Percentiles rank a stretch among this genome's conserved stretches.
Conservation (phyloP, 306 rosid genomes). For the Castanopsis chinensis region DNA sequence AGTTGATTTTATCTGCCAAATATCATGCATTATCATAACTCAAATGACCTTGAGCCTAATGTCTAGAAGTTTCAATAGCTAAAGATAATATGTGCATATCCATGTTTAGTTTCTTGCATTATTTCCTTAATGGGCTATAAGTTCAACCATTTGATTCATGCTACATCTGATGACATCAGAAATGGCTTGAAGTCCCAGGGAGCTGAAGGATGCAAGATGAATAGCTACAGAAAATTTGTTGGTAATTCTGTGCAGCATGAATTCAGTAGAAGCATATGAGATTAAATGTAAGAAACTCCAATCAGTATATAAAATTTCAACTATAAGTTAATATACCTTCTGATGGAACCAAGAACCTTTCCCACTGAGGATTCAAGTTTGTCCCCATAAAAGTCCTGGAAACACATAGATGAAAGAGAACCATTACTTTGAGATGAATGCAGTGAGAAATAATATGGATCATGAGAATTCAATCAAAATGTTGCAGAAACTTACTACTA, state of each 20-base stretch:
- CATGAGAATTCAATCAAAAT: not conserved
- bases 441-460: not conserved
- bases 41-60: not conserved
- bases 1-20: not conserved
- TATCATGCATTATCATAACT: not conserved
- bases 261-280: not conserved
- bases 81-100: not conserved
- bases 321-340: conserved; percentile 50
- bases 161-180: not conserved
- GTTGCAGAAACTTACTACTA: not conserved
- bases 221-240: not conserved
- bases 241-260: not conserved
- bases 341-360: conserved; percentile 62
- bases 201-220: not conserved
- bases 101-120: not conserved
- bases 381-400: conserved; percentile 92
- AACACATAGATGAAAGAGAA: conserved; percentile 30
- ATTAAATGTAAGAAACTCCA: not conserved
- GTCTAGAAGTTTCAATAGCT: not conserved
- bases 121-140: not conserved
- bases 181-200: not conserved
- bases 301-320: not conserved
- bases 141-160: not conserved
- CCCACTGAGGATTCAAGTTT: conserved; percentile 84
- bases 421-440: conserved; percentile 2